Conservation (phyloP, 768 basidiomycete species). For the Mycena polygramma region DNA sequence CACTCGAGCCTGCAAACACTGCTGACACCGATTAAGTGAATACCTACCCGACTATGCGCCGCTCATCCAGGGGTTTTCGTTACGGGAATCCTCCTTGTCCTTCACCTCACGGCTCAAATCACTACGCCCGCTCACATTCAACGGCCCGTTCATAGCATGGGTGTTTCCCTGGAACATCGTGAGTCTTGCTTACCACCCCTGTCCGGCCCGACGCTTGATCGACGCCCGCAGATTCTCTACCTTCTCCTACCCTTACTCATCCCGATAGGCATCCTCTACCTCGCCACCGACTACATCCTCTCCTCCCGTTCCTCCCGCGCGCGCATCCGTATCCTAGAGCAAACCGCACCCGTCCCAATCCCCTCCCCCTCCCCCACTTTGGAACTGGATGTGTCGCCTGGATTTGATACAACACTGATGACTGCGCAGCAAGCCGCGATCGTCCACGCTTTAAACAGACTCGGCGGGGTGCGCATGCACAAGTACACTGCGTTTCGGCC, state of each 20-base stretch:
- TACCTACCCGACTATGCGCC: slow-evolving; percentile 43
- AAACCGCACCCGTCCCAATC: neutral
- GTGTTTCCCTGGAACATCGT: slow-evolving; percentile 47
- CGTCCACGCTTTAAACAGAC: slow-evolving; percentile 41
- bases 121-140: slow-evolving; percentile 26
- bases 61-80: slow-evolving; percentile 40
- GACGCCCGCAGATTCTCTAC: slow-evolving; percentile 33
- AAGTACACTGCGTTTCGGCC: slow-evolving; percentile 45
- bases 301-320: slow-evolving; percentile 40
- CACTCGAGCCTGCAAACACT: neutral
- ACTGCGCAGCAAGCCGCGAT: slow-evolving; percentile 41
- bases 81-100: slow-evolving; percentile 17
- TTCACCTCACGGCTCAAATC: slow-evolving; percentile 21
- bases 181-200: slow-evolving; percentile 14
- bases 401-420: slow-evolving; percentile 17
- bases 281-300: slow-evolving; percentile 42
- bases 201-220: neutral
- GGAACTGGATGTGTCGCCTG: neutral
- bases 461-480: slow-evolving; percentile 44
- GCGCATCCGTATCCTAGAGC: slow-evolving; percentile 33
- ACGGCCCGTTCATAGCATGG: slow-evolving; percentile 42
- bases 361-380: too few relatives aligned
- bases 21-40: slow-evolving; percentile 30
- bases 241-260: slow-evolving; percentile 46
- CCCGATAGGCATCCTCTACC: slow-evolving; percentile 38